Conservation (phyloP, 208 protist species). For the Leishmania martiniquensis region DNA sequence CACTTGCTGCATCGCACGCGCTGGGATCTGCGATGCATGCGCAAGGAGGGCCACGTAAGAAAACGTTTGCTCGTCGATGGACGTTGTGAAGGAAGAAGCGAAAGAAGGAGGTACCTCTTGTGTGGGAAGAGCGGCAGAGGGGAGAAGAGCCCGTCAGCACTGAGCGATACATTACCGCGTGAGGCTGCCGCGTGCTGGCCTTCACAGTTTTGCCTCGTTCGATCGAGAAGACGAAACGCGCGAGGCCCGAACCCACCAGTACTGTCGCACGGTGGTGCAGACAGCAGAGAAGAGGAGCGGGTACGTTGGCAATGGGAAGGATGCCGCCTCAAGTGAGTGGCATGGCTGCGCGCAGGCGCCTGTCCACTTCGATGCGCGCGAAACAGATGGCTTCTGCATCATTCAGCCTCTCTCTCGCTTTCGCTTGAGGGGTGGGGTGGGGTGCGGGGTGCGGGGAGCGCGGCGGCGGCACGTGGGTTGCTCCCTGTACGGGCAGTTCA, state of each 20-base stretch:
- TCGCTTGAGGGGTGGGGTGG: background rate
- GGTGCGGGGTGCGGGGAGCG: no score
- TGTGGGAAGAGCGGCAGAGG: background rate
- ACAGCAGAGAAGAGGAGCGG: background rate
- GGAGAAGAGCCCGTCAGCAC: background rate
- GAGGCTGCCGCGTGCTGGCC: background rate
- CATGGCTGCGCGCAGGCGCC: background rate
- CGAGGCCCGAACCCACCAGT: background rate
- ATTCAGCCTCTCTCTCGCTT: background rate
- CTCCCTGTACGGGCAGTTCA: background rate
- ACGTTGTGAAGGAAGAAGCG: background rate
- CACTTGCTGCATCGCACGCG: slow-evolving; percentile 23
- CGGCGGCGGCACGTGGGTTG: background rate
- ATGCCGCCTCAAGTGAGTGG: background rate
- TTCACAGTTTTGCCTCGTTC: background rate
- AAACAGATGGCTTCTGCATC: background rate
- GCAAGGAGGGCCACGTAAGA: background rate
- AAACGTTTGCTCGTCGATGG: background rate
- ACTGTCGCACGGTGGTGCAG: background rate
- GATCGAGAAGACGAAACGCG: background rate
- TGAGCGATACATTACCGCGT: no score
- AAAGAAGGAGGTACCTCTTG: background rate
- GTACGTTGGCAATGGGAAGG: background rate
- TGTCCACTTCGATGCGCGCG: background rate
- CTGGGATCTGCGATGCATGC: background rate